Conservation (phyloP, 2,329 filamentous ascomycete species). For the Ceratocystis diversiconidia region DNA sequence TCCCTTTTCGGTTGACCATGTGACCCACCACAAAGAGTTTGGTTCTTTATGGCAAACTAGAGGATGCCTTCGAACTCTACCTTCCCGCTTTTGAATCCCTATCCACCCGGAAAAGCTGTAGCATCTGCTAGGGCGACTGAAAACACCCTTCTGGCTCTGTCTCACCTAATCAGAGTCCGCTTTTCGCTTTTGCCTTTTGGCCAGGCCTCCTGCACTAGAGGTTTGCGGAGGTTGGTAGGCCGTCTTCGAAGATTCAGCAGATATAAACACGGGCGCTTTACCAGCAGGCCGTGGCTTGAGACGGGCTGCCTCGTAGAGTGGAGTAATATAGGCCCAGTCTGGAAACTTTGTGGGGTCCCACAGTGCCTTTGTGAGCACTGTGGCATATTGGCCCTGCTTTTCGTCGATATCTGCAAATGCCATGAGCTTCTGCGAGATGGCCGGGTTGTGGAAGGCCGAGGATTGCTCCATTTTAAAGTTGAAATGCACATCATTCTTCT, state of each 20-base stretch:
- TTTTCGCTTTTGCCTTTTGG: slow-evolving; percentile 25
- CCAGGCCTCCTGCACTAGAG: slow-evolving; percentile 20
- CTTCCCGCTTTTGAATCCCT: not conserved
- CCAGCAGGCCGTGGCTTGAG: slow-evolving; percentile 33
- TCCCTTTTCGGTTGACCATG: not conserved
- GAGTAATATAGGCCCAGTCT: slow-evolving; percentile 34
- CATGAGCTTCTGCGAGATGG: slow-evolving; percentile 57
- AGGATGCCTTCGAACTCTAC: too few relatives aligned
- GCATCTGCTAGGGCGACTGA: not conserved
- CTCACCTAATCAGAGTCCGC: slow-evolving; percentile 20
- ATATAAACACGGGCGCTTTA: slow-evolving; percentile 33
- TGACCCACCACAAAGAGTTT: not conserved
- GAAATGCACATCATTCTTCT: slow-evolving; percentile 63
- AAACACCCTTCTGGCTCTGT: not conserved
- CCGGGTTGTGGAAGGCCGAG: slow-evolving; percentile 55
- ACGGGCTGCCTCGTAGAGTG: slow-evolving; percentile 34
- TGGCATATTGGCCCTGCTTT: slow-evolving; percentile 47
- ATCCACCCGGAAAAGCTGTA: not conserved
- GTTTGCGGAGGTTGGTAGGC: not conserved
- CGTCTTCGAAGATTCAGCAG: slow-evolving; percentile 21
- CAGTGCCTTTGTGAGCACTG: slow-evolving; percentile 39
- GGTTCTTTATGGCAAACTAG: too few relatives aligned
- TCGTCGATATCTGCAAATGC: slow-evolving; percentile 41
- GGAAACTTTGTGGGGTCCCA: slow-evolving; percentile 47
- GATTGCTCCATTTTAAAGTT: slow-evolving; percentile 58